Percentiles rank a stretch among this genome's conserved stretches.
Evolutionary conservation across 768 basidiomycete genomes (phyloP).

Genomic region (Peribolospora kevripleyi): DNA sequence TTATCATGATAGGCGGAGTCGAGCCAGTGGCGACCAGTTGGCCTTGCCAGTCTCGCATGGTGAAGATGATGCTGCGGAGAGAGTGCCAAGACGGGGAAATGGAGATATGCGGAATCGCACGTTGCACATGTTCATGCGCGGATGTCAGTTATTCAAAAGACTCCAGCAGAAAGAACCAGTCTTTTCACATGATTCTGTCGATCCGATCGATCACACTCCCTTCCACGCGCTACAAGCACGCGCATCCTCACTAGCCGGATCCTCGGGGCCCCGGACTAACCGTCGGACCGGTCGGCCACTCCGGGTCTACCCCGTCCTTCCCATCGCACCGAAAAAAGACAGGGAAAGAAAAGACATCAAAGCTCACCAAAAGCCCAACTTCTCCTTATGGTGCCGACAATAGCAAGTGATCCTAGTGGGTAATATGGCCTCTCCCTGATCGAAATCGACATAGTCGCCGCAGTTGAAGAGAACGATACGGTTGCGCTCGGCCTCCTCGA

Average conservation of each 20-base stretch:
- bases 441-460: slow-evolving; percentile 66
- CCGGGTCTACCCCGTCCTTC: no score
- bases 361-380: slow-evolving; percentile 45
- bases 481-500: slow-evolving; percentile 18
- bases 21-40: slow-evolving; percentile 55
- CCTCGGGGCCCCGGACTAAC: no score
- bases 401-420: slow-evolving; percentile 94
- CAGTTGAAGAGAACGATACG: slow-evolving; percentile 88
- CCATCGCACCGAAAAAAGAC: no score
- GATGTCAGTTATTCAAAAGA: no score
- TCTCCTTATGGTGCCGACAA: slow-evolving; percentile 94
- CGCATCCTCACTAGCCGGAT: no score
- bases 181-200: no score
- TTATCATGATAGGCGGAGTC: slow-evolving; percentile 88
- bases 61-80: slow-evolving; percentile 44
- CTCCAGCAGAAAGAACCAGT: no score
- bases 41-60: slow-evolving; percentile 54
- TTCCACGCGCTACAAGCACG: no score
- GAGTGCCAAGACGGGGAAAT: not conserved
- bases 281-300: no score
- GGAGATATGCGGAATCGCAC: not conserved
- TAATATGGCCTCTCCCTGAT: slow-evolving; percentile 59
- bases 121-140: not conserved
- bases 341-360: not conserved
- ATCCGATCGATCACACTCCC: no score